These are phyloP conservation scores for Fusarium xyrophilum DNA, from an alignment of 2,329 filamentous ascomycete species.

Conservation along the genomic window DNA sequence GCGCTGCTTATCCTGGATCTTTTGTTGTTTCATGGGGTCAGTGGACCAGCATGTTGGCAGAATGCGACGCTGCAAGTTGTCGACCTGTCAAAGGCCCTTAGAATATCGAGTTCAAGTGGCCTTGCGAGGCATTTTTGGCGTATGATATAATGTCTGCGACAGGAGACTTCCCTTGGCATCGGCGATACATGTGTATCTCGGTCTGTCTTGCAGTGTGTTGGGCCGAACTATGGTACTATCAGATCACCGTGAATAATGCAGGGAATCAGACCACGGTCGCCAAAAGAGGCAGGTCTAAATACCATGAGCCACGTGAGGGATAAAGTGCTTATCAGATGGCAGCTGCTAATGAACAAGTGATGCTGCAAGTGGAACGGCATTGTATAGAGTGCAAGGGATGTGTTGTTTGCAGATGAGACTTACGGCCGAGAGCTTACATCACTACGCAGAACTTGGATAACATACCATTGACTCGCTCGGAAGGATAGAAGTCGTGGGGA, in stretches of 20 bases:
- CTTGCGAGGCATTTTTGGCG: not conserved
- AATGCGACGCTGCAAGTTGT: not conserved
- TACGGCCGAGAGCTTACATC: too few species aligned
- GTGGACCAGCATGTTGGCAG: not conserved
- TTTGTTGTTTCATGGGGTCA: not conserved
- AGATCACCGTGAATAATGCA: not conserved
- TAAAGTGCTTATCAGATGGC: not conserved
- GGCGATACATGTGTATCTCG: not conserved
- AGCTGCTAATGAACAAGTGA: not conserved
- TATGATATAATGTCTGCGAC: not conserved
- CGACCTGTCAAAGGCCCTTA: not conserved
- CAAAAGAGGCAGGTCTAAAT: not conserved
- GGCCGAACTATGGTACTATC: not conserved
- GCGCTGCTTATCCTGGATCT: not conserved
- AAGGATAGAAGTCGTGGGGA: too few species aligned
- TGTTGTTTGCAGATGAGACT: too few species aligned
- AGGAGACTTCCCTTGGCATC: not conserved
- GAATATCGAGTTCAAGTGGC: not conserved
- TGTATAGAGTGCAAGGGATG: too few species aligned
- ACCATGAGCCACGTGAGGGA: not conserved
- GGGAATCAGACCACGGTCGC: not conserved
- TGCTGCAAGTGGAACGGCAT: fast-evolving
- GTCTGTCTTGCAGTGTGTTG: not conserved
- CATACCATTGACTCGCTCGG: too few species aligned
- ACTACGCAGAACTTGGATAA: too few species aligned